Evolutionary conservation across 371 early-diverging fungal species (phyloP).

Genomic region (Circinella minor): DNA sequence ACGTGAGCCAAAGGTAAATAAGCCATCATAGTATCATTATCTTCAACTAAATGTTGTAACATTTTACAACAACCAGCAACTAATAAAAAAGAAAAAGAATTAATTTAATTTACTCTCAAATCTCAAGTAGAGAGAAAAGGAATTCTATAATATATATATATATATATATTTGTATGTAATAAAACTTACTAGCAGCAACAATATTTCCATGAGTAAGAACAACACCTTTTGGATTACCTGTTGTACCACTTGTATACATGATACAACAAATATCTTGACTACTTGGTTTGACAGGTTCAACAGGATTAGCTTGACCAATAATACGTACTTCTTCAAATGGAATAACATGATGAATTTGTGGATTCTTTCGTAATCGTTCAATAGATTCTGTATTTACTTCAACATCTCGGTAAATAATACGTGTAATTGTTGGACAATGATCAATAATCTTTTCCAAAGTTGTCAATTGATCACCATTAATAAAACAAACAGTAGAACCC

Average conservation of each 20-base stretch:
- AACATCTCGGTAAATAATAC: constrained; percentile 76
- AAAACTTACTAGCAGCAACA: constrained; percentile 66
- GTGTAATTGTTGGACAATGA: constrained; percentile 64
- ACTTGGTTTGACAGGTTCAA: constrained; percentile 65
- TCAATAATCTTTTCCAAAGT: constrained; percentile 64
- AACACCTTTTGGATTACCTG: constrained; percentile 93
- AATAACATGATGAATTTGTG: constrained; percentile 21
- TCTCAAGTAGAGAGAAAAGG: no score
- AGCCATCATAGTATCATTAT: constrained; percentile 75
- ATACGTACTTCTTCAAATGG: constrained; percentile 60
- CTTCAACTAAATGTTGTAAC: constrained; percentile 41
- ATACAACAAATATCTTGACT: constrained; percentile 86
- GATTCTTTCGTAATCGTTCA: constrained; percentile 40
- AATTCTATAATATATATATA: no score
- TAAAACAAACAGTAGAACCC: constrained; percentile 76
- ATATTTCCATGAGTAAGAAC: constrained; percentile 85
- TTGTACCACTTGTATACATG: constrained; percentile 96
- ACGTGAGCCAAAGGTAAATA: constrained; percentile 95
- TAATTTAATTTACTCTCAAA: no score
- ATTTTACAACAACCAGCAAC: constrained; percentile 59
- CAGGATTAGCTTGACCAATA: constrained; percentile 70
- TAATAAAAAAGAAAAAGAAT: constrained; percentile 10
- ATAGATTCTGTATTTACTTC: constrained; percentile 57
- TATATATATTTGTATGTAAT: no score
- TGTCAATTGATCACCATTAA: constrained; percentile 78